phyloP scores from a whole-genome alignment of 2,329 filamentous ascomycete species.

The Epichloe bromicola region DNA sequence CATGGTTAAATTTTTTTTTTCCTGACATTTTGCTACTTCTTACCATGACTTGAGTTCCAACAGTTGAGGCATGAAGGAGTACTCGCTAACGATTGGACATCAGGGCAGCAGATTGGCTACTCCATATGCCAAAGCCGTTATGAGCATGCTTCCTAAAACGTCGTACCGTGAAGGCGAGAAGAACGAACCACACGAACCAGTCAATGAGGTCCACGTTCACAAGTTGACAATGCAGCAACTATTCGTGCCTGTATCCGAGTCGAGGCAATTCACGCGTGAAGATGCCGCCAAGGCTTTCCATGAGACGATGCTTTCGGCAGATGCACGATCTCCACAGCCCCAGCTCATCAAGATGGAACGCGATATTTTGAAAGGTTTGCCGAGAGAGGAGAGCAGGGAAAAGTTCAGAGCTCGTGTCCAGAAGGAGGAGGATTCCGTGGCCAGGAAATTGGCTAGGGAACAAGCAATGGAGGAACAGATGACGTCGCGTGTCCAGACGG shows the following conservation, averaged over 20 bases:
- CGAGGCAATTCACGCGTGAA: conserved; percentile 47
- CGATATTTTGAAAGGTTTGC: conserved; percentile 27
- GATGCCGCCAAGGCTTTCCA: conserved; percentile 55
- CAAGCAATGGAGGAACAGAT: conserved; percentile 24
- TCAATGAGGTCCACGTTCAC: conserved; percentile 54
- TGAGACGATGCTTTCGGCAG: conserved; percentile 43
- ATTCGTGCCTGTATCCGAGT: conserved; percentile 52
- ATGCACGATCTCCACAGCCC: conserved; percentile 48
- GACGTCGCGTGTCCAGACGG: conserved; percentile 33
- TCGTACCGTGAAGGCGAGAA: conserved; percentile 38
- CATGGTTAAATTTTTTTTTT: conserved; percentile 53
- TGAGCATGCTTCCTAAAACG: conserved; percentile 69
- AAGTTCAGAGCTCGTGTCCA: conserved; percentile 31
- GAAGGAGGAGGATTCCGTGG: conserved; percentile 27
- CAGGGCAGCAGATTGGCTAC: conserved; percentile 66
- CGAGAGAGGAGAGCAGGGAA: conserved; percentile 22
- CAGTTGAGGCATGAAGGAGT: neutral
- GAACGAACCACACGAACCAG: conserved; percentile 38
- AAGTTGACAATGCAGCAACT: conserved; percentile 48
- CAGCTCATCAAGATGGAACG: conserved; percentile 46
- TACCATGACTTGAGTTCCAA: neutral
- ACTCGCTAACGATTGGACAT: conserved; percentile 1
- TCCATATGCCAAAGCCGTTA: conserved; percentile 64
- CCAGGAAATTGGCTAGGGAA: conserved; percentile 18
- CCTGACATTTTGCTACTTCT: conserved; percentile 22